Conservation (phyloP, 257 asterid species). For the Solanum bulbocastanum region DNA sequence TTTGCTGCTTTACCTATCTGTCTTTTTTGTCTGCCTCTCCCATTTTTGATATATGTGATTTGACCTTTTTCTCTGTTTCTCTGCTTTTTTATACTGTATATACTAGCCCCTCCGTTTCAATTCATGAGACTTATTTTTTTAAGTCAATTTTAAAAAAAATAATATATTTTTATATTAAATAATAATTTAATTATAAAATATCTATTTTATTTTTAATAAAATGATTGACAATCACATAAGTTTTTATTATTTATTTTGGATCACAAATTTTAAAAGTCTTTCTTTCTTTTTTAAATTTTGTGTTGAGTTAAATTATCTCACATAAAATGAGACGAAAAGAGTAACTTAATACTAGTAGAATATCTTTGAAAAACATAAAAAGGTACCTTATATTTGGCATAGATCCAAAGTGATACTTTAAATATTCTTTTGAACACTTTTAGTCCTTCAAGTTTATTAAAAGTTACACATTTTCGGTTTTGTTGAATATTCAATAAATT, state of each 20-base stretch:
- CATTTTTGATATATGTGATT: neutral
- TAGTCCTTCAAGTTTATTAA: neutral
- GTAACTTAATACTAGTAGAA: neutral
- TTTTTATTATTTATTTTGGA: too few relatives aligned
- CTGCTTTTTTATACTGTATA: neutral
- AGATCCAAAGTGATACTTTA: neutral
- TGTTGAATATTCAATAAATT: neutral
- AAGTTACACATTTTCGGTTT: neutral
- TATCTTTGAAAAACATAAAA: neutral
- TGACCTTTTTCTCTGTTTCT: neutral
- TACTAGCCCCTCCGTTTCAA: too few relatives aligned
- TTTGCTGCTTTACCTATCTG: neutral
- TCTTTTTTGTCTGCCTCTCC: conserved; percentile 18
- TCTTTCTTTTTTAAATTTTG: too few relatives aligned
- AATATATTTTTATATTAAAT: too few relatives aligned
- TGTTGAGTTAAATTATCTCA: too few relatives aligned
- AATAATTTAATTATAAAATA: too few relatives aligned
- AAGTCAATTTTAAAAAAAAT: too few relatives aligned
- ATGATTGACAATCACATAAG: too few relatives aligned
- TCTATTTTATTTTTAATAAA: too few relatives aligned
- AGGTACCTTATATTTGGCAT: neutral
- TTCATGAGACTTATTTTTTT: too few relatives aligned
- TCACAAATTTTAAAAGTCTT: too few relatives aligned
- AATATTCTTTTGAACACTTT: neutral
- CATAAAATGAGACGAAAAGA: too few relatives aligned